Conservation (phyloP, 2,329 filamentous ascomycete genomes). For the Tolypocladium tundrense region DNA sequence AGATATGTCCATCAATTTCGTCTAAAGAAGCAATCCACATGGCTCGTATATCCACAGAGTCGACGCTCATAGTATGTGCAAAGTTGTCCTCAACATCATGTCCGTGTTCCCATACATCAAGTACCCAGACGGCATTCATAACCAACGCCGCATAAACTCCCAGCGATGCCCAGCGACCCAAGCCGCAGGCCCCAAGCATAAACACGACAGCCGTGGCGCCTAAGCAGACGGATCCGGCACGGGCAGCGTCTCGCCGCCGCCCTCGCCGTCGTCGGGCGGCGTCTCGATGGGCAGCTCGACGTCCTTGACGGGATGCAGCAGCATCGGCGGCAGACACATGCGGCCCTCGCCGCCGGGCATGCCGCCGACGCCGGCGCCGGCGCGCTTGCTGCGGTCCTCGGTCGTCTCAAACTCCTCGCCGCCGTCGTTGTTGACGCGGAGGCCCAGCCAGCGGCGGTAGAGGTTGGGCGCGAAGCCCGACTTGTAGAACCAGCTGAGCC, state of each 20-base stretch:
- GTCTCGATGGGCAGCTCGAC: conserved; percentile 56
- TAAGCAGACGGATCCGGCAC: conserved; percentile 36
- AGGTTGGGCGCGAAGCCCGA: conserved; percentile 71
- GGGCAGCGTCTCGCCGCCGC: conserved; percentile 16
- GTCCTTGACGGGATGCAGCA: conserved; percentile 80
- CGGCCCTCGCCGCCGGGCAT: conserved; percentile 65
- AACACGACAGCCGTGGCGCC: not conserved
- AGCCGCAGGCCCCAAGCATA: not conserved
- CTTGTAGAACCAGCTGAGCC: conserved; percentile 88
- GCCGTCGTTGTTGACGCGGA: conserved; percentile 67
- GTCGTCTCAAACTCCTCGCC: conserved; percentile 66
- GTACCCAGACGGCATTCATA: not conserved
- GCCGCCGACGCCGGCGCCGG: conserved; percentile 31
- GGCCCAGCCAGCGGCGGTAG: conserved; percentile 78
- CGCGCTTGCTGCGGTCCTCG: conserved; percentile 40
- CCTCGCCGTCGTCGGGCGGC: conserved; percentile 28
- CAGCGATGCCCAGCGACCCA: not conserved
- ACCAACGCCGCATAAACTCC: conserved; percentile 3
- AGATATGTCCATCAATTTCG: not conserved
- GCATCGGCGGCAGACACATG: conserved; percentile 85
- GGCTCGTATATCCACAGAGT: not conserved
- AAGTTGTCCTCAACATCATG: not conserved
- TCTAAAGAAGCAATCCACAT: not conserved
- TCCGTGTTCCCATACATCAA: not conserved
- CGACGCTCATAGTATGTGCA: not conserved